These are phyloP conservation scores for Boletus reticulatus DNA, from an alignment of 768 basidiomycete species.

Conservation along the genomic window DNA sequence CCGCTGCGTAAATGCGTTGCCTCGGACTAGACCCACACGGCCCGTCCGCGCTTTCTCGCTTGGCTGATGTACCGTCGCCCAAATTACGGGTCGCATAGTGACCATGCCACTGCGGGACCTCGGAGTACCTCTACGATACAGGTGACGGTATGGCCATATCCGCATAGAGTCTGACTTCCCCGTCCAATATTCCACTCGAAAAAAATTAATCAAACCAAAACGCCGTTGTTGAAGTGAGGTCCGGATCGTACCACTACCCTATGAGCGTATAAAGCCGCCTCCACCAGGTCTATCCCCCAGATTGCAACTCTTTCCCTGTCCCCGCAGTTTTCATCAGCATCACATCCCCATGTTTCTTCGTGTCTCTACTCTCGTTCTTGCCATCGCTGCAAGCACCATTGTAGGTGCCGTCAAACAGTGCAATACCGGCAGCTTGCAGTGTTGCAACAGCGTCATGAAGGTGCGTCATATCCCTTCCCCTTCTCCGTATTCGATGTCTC, in stretches of 20 bases:
- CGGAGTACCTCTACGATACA: neutral
- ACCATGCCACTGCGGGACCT: neutral
- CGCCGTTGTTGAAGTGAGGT: slow-evolving; percentile 6
- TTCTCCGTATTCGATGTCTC: neutral
- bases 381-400: slow-evolving; percentile 7
- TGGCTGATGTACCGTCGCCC: slow-evolving; percentile 7
- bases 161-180: neutral
- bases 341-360: slow-evolving; percentile 14
- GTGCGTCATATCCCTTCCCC: neutral
- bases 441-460: neutral
- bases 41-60: slow-evolving; percentile 4
- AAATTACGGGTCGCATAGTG: neutral
- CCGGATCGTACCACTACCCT: slow-evolving; percentile 6
- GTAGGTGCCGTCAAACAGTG: slow-evolving; percentile 11
- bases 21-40: neutral
- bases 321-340: neutral
- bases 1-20: slow-evolving; percentile 2
- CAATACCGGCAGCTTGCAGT: slow-evolving; percentile 1
- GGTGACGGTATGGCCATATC: slow-evolving; percentile 16
- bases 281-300: neutral
- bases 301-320: neutral
- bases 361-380: slow-evolving; percentile 9
- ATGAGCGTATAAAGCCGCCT: slow-evolving; percentile 13
- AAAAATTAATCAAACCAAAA: slow-evolving; percentile 14
- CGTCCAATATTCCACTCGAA: slow-evolving; percentile 3